These are phyloP conservation scores for Ettlia oleoabundans DNA, from an alignment of 139 green algal genomes.

Conservation along the genomic window DNA sequence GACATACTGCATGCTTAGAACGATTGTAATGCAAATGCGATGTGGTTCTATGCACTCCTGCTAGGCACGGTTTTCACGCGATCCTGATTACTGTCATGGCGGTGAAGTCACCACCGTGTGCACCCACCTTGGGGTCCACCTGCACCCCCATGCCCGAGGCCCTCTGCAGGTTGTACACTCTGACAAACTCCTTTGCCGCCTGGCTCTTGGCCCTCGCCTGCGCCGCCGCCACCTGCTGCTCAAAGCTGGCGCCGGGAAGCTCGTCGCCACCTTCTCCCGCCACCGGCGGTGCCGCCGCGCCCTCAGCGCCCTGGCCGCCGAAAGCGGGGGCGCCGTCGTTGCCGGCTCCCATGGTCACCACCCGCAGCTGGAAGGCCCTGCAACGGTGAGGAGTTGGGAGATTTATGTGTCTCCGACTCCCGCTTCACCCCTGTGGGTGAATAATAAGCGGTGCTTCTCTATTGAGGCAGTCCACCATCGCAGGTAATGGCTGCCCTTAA, in stretches of 20 bases:
- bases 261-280: neutral
- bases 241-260: conserved; percentile 15
- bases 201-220: conserved; percentile 28
- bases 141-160: conserved; percentile 36
- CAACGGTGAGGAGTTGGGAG: neutral
- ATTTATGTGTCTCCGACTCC: neutral
- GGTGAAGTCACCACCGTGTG: too few relatives aligned
- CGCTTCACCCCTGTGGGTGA: too few relatives aligned
- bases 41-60: too few relatives aligned
- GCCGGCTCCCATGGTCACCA: conserved; percentile 8
- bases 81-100: too few relatives aligned
- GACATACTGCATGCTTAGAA: too few relatives aligned
- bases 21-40: too few relatives aligned
- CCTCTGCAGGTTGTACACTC: conserved; percentile 41
- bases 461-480: too few relatives aligned
- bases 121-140: conserved; percentile 38
- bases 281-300: neutral
- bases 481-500: too few relatives aligned
- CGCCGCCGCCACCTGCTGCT: conserved; percentile 33
- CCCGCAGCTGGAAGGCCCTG: conserved; percentile 24
- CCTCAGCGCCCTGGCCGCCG: neutral
- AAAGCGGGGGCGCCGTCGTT: neutral
- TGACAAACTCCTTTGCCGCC: conserved; percentile 40
- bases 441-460: too few relatives aligned
- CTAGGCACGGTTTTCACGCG: too few relatives aligned